Base-by-base conservation (phyloP, 1,139 yeast species). In the Taphrina sp. region DNA sequence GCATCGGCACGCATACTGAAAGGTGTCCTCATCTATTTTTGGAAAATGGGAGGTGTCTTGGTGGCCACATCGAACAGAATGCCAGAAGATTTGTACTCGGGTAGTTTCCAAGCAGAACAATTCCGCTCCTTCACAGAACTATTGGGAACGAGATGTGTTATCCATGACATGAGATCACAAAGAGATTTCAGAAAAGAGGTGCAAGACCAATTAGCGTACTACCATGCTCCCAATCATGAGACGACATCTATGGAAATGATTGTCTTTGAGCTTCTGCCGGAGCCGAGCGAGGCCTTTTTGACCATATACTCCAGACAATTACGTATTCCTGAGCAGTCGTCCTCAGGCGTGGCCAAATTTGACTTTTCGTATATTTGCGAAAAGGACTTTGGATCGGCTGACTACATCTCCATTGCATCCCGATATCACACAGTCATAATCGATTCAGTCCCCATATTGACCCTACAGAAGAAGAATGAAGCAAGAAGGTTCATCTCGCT, bases 1-100 rank as follows among this genome's bases (percentile, higher is more conserved):
- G 98, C 97, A 0, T 97, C 92, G 70, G 98, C 98, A 2, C 92
- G 92, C 97, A 76, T 92, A 37, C 74, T 92, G 51, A 78, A 97
- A 61, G 75, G 96, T 54, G 72, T 89, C 37, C 78, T 82, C 66
- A 76, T 78, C 28, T 73, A 81, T 47, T 69, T 92, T 51, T 70
- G 82, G 53, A 77, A 82, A 41, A 84, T 83, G 66, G 97, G 97
- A 0, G 83, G 89, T 23, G 82, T 90, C 2, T 72, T 92, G 10
- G 90, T 92, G 72, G 92, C 96, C 38, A 92, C 98, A 0, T 87
- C 96, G 5, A 92, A 92, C 71, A 80, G 98, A 64, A 94, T 92
- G 0, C 98, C 98, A 0, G 95, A 86, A 67, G 96, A 89, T 63
- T 75, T 92, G 60, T 92, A 92, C 72, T 79, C 85, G 63, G 89